phyloP scores from a whole-genome alignment of 2,329 filamentous ascomycete genomes.

The Phialocephala subalpina region DNA sequence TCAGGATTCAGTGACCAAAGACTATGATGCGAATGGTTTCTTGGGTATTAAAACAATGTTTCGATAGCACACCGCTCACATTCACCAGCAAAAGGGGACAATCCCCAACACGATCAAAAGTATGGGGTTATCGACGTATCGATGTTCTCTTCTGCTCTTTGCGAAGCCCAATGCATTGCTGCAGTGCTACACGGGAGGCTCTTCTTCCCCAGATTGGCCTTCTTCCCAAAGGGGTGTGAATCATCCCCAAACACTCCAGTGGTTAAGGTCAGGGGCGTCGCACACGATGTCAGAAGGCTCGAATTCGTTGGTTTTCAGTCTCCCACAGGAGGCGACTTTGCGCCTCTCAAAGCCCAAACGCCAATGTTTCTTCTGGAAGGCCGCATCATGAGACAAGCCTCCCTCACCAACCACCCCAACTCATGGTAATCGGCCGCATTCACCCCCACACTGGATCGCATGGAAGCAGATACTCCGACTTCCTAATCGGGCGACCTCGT shows the following conservation, averaged over 20 bases:
- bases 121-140: conserved; percentile 9
- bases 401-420: conserved; percentile 14
- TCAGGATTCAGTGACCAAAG: neutral
- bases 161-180: conserved; percentile 2
- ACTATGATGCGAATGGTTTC: neutral
- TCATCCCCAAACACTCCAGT: conserved; percentile 20
- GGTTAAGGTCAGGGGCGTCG: conserved; percentile 19
- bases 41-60: neutral
- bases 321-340: conserved; percentile 13
- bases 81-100: neutral
- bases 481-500: conserved; percentile 18
- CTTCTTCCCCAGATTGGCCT: conserved; percentile 26
- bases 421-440: conserved; percentile 10
- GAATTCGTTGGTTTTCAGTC: conserved; percentile 28
- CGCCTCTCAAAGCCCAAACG: conserved; percentile 17
- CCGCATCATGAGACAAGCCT: conserved; percentile 19
- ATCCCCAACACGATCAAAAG: neutral
- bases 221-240: conserved; percentile 14
- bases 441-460: conserved; percentile 20
- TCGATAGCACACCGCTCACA: neutral
- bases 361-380: conserved; percentile 24
- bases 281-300: conserved; percentile 30
- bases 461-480: conserved; percentile 21
- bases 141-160: neutral
- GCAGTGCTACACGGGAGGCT: neutral